These are phyloP conservation scores for Amylocystis lapponica DNA, from an alignment of 768 basidiomycete species.

Conservation along the genomic window DNA sequence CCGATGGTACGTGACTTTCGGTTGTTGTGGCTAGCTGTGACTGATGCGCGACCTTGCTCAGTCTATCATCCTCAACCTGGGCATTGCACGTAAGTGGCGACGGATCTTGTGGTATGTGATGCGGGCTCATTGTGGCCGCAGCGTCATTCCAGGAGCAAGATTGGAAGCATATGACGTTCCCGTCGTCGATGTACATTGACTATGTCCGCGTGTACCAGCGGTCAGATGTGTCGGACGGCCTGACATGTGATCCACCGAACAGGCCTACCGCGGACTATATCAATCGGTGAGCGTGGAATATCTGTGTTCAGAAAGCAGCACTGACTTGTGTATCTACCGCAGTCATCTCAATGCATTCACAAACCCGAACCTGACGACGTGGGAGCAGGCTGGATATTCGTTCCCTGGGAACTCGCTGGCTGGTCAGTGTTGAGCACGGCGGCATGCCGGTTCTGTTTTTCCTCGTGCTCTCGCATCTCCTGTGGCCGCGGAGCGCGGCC, in stretches of 20 bases:
- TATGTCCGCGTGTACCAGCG: slow-evolving; percentile 89
- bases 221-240: slow-evolving; percentile 51
- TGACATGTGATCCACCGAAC: slow-evolving; percentile 76
- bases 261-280: slow-evolving; percentile 83
- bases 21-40: slow-evolving; percentile 2
- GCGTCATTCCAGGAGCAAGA: slow-evolving; percentile 70
- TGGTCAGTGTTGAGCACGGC: slow-evolving; percentile 26
- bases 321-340: background rate
- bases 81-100: slow-evolving; percentile 53
- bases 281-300: slow-evolving; percentile 37
- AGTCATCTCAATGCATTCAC: slow-evolving; percentile 55
- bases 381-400: slow-evolving; percentile 67
- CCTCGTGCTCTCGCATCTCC: background rate
- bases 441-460: background rate
- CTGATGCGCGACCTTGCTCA: background rate
- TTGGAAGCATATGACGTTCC: slow-evolving; percentile 69
- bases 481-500: too few relatives aligned
- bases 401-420: slow-evolving; percentile 63
- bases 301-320: background rate
- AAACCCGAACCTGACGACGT: slow-evolving; percentile 83
- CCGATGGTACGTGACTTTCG: slow-evolving; percentile 65
- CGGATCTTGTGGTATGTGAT: background rate
- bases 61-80: slow-evolving; percentile 84
- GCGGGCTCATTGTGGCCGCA: slow-evolving; percentile 12
- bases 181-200: slow-evolving; percentile 77